Evolutionary conservation across 805 yeast genomes (phyloP), one percentile per base, ranked within the genome.

Genomic region (Starmerella vaccinii): DNA sequence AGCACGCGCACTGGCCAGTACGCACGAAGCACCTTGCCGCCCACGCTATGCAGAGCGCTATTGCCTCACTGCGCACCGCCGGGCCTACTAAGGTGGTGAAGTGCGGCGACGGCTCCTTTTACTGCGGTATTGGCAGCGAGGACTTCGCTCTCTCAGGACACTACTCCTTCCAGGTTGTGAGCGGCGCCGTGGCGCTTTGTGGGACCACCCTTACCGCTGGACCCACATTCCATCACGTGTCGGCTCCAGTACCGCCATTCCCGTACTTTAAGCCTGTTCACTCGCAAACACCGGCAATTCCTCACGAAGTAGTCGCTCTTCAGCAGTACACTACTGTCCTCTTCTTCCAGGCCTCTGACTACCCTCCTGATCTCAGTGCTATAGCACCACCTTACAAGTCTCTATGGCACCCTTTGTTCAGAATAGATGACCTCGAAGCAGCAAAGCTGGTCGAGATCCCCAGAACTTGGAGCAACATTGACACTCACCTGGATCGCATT

Each of bases 351-450:
- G n/a, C 29, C 16, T 24, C 34, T 3, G 19, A 12, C 21, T 5
- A 15, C 5, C 32, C 48, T 1, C 50, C 50, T 15, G 29, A 54
- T 26, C 16, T 58, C 21, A 38, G 53, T 19, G 47, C 27, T 2
- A 38, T 62, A 8, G 63, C 65, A 1, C 64, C 68, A 1, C 62
- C 60, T 3, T 64, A 47, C 52, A 62, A 59, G 46, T 35, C 57
- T 12, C 55, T 62, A 30, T 60, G 55, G 51, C 59, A 52, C 21
- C 30, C 43, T 3, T 18, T 52, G 13, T 30, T n/a, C 8, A 6
- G 42, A 12, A 24, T 48, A 4, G 54, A 45, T 16, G 9, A 27
- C 10, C 23, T 13, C 6, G 46, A 35, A 2, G 15, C 10, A 9
- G 19, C 52, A 12, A 27, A 26, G 8, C 13, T 41, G 32, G 9